Conservation (phyloP, 768 basidiomycete species). For the Saitozyma sp. region DNA sequence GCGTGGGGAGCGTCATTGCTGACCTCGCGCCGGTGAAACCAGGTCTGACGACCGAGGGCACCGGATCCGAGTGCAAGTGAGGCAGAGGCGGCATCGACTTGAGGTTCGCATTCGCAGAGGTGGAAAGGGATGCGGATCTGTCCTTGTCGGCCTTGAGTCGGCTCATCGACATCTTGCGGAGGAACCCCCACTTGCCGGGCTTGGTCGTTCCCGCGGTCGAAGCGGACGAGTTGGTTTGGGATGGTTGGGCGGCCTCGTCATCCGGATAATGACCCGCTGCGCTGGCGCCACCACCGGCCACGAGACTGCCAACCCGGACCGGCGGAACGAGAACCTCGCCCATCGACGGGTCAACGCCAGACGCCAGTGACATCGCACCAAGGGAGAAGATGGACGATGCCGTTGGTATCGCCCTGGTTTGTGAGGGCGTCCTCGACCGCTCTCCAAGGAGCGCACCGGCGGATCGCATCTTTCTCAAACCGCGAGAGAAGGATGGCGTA, state of each 20-base stretch:
- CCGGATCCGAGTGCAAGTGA: constrained; percentile 33
- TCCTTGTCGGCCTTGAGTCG: constrained; percentile 63
- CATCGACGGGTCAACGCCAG: not conserved
- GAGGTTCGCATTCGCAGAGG: constrained; percentile 35
- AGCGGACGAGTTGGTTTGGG: constrained; percentile 4
- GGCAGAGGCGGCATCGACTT: constrained; percentile 25
- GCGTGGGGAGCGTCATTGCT: constrained; percentile 39
- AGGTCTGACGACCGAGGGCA: constrained; percentile 30
- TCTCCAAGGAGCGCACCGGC: constrained; percentile 32
- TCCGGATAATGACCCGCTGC: constrained; percentile 28
- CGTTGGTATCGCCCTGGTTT: not conserved
- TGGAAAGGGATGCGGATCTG: constrained; percentile 11
- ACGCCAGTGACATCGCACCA: too few species aligned
- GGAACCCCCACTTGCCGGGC: constrained; percentile 83
- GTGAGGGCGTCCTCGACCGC: constrained; percentile 4
- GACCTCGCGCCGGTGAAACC: constrained; percentile 20
- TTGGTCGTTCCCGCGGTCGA: constrained; percentile 52
- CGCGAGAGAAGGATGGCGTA: too few species aligned
- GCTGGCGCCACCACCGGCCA: constrained; percentile 24
- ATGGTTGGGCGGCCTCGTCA: constrained; percentile 6
- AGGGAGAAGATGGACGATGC: too few species aligned
- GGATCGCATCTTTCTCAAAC: constrained; percentile 41
- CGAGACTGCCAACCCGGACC: constrained; percentile 25
- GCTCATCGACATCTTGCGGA: constrained; percentile 98
- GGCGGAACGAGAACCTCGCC: not conserved